Base-by-base conservation (phyloP, 2,329 filamentous ascomycete species). In the Beauveria varroae region DNA sequence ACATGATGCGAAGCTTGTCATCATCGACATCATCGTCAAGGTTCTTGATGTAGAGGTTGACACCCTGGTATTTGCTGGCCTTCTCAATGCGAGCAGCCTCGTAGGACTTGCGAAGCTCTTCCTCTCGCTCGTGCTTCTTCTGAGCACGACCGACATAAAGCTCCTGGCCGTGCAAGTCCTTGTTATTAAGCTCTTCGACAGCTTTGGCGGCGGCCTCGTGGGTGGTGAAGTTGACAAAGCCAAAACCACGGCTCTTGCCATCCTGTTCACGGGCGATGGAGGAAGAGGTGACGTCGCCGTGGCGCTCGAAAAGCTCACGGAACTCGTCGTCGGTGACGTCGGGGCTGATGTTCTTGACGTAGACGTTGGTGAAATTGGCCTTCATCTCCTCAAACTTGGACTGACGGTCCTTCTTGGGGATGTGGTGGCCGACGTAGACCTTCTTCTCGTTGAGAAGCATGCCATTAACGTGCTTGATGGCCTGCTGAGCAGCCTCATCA, bases 321-420 rank as follows among this genome's bases (percentile, higher is more conserved):
- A 99, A 98, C 74, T 98, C 89, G 9, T 98, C 93, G 64, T 99
- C 95, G 63, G 86, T 89, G 66, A 88, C 90, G 54, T 97, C 93
- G 41, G 80, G 72, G 70, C 87, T 86, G 69, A 99, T 89, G 82
- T 99, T 99, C 88, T 99, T 99, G 81, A 99, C 91, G 81, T 99
- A 99, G 78, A 99, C 88, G 78, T 99, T 99, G 82, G 95, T 99
- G 85, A 96, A 99, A 85, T 99, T 99, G 78, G 95, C 95, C 88
- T 99, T 99, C 93, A 99, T 99, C 85, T 99, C 95, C 82, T 99
- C 95, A 70, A 98, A 98, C 82, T 99, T 99, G 91, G 91, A 96
- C 86, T 98, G 95, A 71, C 95, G 93, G 75, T 99, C 95, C 86
- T 98, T 98, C 89, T 98, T 98, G 76, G 95, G 93, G 72, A 99